These are phyloP conservation scores for Sarocladium brachiariae DNA, from an alignment of 2,329 filamentous ascomycete species.

Conservation along the genomic window DNA sequence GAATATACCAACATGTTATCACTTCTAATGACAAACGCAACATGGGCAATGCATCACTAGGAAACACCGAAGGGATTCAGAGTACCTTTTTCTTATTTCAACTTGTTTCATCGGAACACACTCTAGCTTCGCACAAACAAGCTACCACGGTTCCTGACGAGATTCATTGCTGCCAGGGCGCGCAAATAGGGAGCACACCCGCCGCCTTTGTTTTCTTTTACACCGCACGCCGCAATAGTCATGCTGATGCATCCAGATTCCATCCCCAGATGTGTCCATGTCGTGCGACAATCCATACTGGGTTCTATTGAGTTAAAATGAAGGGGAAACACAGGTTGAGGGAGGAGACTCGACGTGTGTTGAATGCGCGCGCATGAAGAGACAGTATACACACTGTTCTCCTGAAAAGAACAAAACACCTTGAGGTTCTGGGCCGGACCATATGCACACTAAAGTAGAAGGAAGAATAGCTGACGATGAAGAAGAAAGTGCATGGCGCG, in stretches of 20 bases:
- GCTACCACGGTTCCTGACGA: too few species aligned
- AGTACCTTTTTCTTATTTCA: background rate
- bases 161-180: too few species aligned
- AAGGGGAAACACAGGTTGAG: background rate
- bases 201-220: too few species aligned
- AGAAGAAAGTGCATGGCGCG: background rate
- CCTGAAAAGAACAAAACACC: slow-evolving; percentile 6
- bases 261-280: too few species aligned
- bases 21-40: too few species aligned
- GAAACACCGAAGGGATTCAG: background rate
- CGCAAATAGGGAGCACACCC: too few species aligned
- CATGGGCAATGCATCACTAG: too few species aligned
- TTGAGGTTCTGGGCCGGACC: background rate
- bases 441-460: slow-evolving; percentile 3
- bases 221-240: too few species aligned
- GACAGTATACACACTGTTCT: background rate
- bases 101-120: background rate
- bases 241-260: too few species aligned
- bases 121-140: background rate
- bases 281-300: background rate
- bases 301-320: background rate
- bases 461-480: background rate
- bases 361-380: background rate
- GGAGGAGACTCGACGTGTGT: too few species aligned
- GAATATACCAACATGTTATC: too few species aligned